A percentile compares a stretch with the other conserved stretches of the same genome.
phyloP scores from a whole-genome alignment of 768 basidiomycete species.

The Rossbeevera mucosa region DNA sequence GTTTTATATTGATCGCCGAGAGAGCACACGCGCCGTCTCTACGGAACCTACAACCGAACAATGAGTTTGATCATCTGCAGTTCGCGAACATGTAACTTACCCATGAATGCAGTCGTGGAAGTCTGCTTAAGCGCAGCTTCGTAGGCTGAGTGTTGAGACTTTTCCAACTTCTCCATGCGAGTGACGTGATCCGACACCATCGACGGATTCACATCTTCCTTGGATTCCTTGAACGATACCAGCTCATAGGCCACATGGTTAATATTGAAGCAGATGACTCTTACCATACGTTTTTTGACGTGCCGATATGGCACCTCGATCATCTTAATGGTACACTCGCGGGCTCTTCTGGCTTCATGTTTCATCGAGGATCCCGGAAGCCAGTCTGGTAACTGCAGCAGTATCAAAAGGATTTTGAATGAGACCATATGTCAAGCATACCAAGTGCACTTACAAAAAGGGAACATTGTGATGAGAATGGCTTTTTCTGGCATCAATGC shows the following conservation, averaged over 20 bases:
- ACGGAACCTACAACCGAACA: slow-evolving; percentile 3
- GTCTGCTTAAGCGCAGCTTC: slow-evolving; percentile 16
- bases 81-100: not conserved
- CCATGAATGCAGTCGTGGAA: slow-evolving; percentile 12
- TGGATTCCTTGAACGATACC: slow-evolving; percentile 2
- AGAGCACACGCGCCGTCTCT: slow-evolving; percentile 6
- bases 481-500: slow-evolving; percentile 13
- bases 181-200: slow-evolving; percentile 14
- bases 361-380: slow-evolving; percentile 17
- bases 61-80: not conserved
- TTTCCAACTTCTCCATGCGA: slow-evolving; percentile 10
- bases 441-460: slow-evolving; percentile 11
- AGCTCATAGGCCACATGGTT: not conserved
- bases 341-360: slow-evolving; percentile 7
- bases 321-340: slow-evolving; percentile 8
- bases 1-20: not conserved
- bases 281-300: slow-evolving; percentile 5
- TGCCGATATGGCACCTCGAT: slow-evolving; percentile 16
- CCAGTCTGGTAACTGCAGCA: slow-evolving; percentile 27
- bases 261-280: not conserved
- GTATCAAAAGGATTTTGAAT: slow-evolving; percentile 5
- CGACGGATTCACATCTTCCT: slow-evolving; percentile 1
- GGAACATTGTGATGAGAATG: slow-evolving; percentile 11
- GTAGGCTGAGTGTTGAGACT: slow-evolving; percentile 3
- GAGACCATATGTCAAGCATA: not conserved